A percentile compares a stretch with the other conserved stretches of the same genome.
Conservation (phyloP, 2,329 filamentous ascomycete genomes). For the Phyllosticta capitalensis region DNA sequence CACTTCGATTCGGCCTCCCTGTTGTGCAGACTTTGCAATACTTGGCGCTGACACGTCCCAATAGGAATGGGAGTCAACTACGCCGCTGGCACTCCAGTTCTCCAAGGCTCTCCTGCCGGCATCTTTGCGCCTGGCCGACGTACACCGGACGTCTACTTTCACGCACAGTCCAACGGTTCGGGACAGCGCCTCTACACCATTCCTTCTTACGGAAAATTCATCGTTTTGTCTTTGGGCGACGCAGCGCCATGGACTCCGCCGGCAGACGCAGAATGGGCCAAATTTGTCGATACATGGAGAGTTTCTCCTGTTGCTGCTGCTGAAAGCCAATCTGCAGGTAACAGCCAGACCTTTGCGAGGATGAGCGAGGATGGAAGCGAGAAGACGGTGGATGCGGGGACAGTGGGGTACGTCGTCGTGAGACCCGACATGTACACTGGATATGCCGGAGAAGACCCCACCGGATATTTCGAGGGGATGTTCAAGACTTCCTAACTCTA, state of each 20-base stretch:
- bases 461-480: slow-evolving; percentile 3
- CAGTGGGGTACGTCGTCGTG: not conserved
- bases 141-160: slow-evolving; percentile 7
- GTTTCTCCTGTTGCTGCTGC: not conserved
- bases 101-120: slow-evolving; percentile 4
- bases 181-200: slow-evolving; percentile 1
- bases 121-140: slow-evolving; percentile 8
- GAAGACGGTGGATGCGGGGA: not conserved
- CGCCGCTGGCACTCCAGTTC: slow-evolving; percentile 13
- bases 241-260: slow-evolving; percentile 1
- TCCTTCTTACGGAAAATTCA: slow-evolving; percentile 8
- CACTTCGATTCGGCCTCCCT: not conserved
- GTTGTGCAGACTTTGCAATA: not conserved
- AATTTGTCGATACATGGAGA: slow-evolving; percentile 7
- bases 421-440: slow-evolving; percentile 9
- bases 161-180: not conserved
- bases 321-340: not conserved
- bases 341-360: not conserved
- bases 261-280: slow-evolving; percentile 1
- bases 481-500: not conserved
- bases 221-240: slow-evolving; percentile 3
- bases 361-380: slow-evolving; percentile 4
- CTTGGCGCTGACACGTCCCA: not conserved
- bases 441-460: slow-evolving; percentile 4
- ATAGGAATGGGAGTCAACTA: slow-evolving; percentile 34